Base-by-base conservation (phyloP, 768 basidiomycete genomes). In the Rickenella mellea region DNA sequence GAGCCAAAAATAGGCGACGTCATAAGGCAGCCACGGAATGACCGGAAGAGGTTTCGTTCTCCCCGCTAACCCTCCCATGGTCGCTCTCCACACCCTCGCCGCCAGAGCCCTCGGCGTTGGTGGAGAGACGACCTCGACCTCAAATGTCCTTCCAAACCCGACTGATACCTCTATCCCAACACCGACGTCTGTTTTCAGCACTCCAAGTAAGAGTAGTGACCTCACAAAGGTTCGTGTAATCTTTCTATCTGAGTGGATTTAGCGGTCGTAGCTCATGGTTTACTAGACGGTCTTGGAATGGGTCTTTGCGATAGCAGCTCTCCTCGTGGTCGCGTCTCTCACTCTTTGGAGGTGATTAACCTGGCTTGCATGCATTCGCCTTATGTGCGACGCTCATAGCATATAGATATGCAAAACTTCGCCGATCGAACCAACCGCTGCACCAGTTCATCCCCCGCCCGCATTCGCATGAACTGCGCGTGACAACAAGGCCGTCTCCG, bases 231-330 rank as follows among this genome's bases (percentile, higher is more conserved):
- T 10, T 15, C 33, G 9, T 17, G 33, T 9, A 36, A 36, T 15
- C 12, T 36, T 17, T 19, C 33, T 36, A 36, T 36, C 15, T 36
- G 4, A 4, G 19, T 21, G 19, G 33, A 22, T 6, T 22, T 6
- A 19, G 15, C 33, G 29, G 5, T 15, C 10, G 19, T 22, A 19
- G 7, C 10, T 30, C 29, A 30, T 10, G 15, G 29, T 14, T 8
- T 14, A 14, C 12, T 27, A 65, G 63, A 37, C 53, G 27, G 52
- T 58, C 6, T 40, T 65, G 14, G 57, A 60, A 50, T 65, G 59
- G 31, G 40, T 59, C 6, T 55, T 64, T 39, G 46, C 61, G 7
- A 52, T 49, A 7, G 49, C 56, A 5, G 57, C 50, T 6, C 28
- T 62, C 7, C 15, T 57, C 0, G 37, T 62, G 7, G 32, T 60